Conservation (phyloP, 2,329 filamentous ascomycete genomes). For the Colletotrichum eleusines region DNA sequence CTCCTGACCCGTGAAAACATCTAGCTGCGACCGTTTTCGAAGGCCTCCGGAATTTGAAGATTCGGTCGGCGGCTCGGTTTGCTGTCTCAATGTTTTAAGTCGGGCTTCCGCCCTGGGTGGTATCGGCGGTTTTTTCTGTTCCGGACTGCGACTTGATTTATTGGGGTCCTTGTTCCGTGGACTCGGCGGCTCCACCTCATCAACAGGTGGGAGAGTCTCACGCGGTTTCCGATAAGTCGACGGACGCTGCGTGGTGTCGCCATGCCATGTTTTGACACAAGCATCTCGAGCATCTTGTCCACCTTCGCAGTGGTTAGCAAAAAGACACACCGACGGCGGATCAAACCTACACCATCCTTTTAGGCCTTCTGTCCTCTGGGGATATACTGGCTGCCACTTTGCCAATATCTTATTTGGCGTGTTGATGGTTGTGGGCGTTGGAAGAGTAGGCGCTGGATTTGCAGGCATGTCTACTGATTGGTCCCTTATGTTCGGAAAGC, state of each 20-base stretch:
- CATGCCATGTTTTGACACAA: slow-evolving; percentile 35
- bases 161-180: slow-evolving; percentile 5
- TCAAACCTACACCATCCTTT: slow-evolving; percentile 18
- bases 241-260: slow-evolving; percentile 30
- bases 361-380: slow-evolving; percentile 19
- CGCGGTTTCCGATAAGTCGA: slow-evolving; percentile 18
- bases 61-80: background rate
- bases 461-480: slow-evolving; percentile 7
- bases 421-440: slow-evolving; percentile 25
- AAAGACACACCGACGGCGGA: background rate
- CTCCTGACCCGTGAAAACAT: background rate
- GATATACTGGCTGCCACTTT: slow-evolving; percentile 33
- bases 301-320: slow-evolving; percentile 2
- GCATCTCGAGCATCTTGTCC: slow-evolving; percentile 15
- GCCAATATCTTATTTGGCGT: slow-evolving; percentile 36
- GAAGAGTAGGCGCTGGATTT: slow-evolving; percentile 7
- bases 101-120: slow-evolving; percentile 28
- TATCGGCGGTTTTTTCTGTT: slow-evolving; percentile 19
- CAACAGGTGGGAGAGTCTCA: background rate
- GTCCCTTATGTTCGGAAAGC: slow-evolving; percentile 19
- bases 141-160: background rate
- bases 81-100: background rate
- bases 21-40: slow-evolving; percentile 7
- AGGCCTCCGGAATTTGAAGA: background rate
- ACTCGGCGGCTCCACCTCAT: background rate